Base-by-base conservation (phyloP, 257 asterid species). In the Solanum peruvianum region DNA sequence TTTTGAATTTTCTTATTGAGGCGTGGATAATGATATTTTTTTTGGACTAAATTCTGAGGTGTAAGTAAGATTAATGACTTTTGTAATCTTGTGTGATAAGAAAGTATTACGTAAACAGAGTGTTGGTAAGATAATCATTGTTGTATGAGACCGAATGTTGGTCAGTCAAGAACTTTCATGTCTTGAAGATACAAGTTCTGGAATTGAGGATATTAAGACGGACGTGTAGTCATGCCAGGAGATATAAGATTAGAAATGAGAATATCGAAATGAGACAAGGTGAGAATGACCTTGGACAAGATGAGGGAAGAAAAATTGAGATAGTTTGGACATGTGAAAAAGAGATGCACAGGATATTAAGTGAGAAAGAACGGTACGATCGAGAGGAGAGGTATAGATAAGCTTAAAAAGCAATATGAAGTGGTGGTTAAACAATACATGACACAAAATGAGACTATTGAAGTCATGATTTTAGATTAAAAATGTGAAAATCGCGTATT, bases 1-100 rank as follows among this genome's bases (percentile, higher is more conserved):
- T n/a, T n/a, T 4, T 62, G 2, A n/a, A 62, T 11, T 62, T 11
- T 11, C 0, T 62, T 23, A 5, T 5, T 62, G n/a, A n/a, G 6
- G 9, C 1, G 7, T n/a, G 33, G 33, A 62, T 11, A 62, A 62
- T 62, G 7, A 1, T 64, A 11, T 0, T n/a, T 8, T n/a, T 25
- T n/a, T 7, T 2, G 0, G 15, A 11, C 0, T n/a, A 5, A n/a
- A 16, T n/a, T 64, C 12, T 64, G 11, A 11, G 7, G 33, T 11
- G 18, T 11, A 11, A 11, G n/a, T 16, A 16, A 16, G 62, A 23
- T 52, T 0, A 52, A 52, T 2, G 10, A 52, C 0, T 52, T 16
- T 1, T 2, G 1, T 0, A 10, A 8, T 52, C 10, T 52, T 52
- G 10, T 16, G 23, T 16, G 9, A 52, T 52, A 52, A 52, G 62